Percentiles rank a stretch among this genome's conserved stretches.
Evolutionary conservation across 2,329 filamentous ascomycete genomes (phyloP).

Genomic region (Phyllosticta citribraziliensis): DNA sequence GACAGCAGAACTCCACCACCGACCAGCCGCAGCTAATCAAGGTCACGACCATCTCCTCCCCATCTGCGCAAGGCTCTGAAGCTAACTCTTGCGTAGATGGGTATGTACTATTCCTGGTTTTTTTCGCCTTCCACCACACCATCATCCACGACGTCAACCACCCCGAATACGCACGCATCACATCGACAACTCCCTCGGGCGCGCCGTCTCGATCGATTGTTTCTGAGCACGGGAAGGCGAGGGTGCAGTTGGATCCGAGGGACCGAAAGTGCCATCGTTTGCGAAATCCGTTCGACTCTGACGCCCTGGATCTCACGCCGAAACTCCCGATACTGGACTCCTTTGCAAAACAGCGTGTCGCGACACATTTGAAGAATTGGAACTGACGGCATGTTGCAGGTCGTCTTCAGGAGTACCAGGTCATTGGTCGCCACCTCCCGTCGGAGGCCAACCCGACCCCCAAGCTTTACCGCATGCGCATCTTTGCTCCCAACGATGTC

Average conservation of each 20-base stretch:
- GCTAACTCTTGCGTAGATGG: constrained; percentile 13
- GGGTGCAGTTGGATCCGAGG: not conserved
- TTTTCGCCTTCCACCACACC: not conserved
- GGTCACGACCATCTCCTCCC: not conserved
- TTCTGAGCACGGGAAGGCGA: not conserved
- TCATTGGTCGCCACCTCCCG: constrained; percentile 99
- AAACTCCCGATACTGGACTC: not conserved
- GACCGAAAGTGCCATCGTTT: not conserved
- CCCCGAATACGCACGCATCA: not conserved
- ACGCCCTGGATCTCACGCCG: not conserved
- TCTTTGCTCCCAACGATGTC: constrained; percentile 95
- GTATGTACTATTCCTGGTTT: constrained; percentile 11
- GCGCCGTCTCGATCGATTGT: not conserved
- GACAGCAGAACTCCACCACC: constrained; percentile 10
- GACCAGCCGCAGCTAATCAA: constrained; percentile 10
- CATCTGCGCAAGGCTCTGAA: not conserved
- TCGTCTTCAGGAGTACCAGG: constrained; percentile 99
- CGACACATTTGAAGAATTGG: not conserved
- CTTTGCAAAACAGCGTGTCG: not conserved
- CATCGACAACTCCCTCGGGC: not conserved
- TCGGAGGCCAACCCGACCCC: constrained; percentile 94
- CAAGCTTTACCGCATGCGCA: constrained; percentile 99
- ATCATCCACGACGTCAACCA: not conserved
- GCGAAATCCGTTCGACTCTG: not conserved
- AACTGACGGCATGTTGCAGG: constrained; percentile 44